phyloP scores from a whole-genome alignment of 768 basidiomycete species.

The Mycena floridula region DNA sequence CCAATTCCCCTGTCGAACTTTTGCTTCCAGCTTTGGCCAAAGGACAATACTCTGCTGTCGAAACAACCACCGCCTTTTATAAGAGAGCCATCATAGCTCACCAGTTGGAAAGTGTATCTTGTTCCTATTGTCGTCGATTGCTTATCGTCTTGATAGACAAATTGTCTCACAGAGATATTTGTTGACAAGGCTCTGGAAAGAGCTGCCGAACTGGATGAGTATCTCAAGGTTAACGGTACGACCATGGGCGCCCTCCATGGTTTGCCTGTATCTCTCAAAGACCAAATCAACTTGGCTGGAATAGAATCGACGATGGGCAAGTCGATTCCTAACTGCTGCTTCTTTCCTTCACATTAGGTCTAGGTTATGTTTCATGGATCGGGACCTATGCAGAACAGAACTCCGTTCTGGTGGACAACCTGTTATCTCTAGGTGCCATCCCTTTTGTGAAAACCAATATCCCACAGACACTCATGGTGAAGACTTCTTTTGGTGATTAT shows the following conservation, averaged over 20 bases:
- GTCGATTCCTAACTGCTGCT: not conserved
- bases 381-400: conserved; percentile 53
- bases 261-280: conserved; percentile 69
- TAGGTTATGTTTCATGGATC: conserved; percentile 72
- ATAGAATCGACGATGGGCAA: conserved; percentile 65
- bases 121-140: not conserved
- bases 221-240: conserved; percentile 55
- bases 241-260: conserved; percentile 71
- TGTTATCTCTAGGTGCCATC: conserved; percentile 65
- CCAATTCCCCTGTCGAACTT: conserved; percentile 32
- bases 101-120: conserved; percentile 59
- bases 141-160: conserved; percentile 39
- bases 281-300: conserved; percentile 64
- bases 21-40: conserved; percentile 49
- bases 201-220: conserved; percentile 61
- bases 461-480: conserved; percentile 73
- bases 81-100: conserved; percentile 79
- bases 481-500: too few species aligned
- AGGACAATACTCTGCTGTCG: conserved; percentile 54
- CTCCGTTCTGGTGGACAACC: conserved; percentile 57
- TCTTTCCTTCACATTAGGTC: not conserved
- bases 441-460: conserved; percentile 69
- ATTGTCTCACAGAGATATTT: conserved; percentile 83
- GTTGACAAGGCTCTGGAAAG: conserved; percentile 61
- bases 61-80: conserved; percentile 67